Evolutionary conservation across 2,329 filamentous ascomycete genomes (phyloP), one percentile per base, ranked within the genome.

Genomic region (Exophiala sp.): DNA sequence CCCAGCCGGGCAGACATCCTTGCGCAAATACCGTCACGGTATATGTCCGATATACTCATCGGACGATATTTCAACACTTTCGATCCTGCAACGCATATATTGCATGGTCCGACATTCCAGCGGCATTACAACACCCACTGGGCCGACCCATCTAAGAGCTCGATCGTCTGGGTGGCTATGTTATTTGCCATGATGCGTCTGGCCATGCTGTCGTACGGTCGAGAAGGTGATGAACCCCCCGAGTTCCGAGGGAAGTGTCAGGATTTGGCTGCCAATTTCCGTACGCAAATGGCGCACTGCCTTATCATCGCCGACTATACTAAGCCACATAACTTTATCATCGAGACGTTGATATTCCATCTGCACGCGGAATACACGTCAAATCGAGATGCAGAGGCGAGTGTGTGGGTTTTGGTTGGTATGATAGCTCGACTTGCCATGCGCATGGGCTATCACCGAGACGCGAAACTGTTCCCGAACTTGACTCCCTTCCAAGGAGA

Each of bases 41-140:
- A 88, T 35, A 87, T 85, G 20, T 87, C 94, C n/a, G 84, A 96
- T 65, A 85, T 89, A 20, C 78, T 97, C 14, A 87, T 96, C 57
- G 86, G 86, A 58, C 84, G 92, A 56, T 99, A 95, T 68, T 96
- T 97, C 76, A 92, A 92, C 68, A 92, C 88, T 24, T 84, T 83
- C 62, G 83, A 86, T 62, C 83, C 82, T 11, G 78, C 80, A 24
- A 79, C 82, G 68, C 85, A 83, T 66, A 84, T 94, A 60, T 81
- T 94, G 47, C 89, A 95, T 65, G 85, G 85, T 0, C 91, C 91
- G 9, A 91, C 89, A 0, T 96, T 96, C 65, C 85, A 92, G 65
- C 82, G 86, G 64, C 72, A 84, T 68, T 86, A 86, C 63, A 81
- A 85, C 59, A 74, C 75, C 58, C 81, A 85, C 63, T 86, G 83